These are phyloP conservation scores for Musa beccarii DNA, from an alignment of 176 grass and related monocot species.

Conservation along the genomic window DNA sequence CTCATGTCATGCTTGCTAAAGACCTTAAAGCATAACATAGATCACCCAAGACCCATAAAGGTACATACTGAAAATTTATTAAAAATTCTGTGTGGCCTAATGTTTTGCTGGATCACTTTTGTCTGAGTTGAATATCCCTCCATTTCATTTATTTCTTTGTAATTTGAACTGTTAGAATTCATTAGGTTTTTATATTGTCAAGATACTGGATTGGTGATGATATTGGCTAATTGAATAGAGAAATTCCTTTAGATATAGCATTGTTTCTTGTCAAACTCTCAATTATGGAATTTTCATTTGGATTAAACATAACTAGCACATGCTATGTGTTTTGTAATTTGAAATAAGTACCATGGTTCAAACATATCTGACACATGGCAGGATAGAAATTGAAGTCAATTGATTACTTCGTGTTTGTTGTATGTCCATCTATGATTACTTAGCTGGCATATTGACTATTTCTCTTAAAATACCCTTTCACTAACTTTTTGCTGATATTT, in stretches of 20 bases:
- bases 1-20: conserved; percentile 91
- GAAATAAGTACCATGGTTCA: too few species aligned
- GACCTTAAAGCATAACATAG: conserved; percentile 95
- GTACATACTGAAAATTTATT: conserved; percentile 30
- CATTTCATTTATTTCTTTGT: neutral
- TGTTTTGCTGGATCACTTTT: too few species aligned
- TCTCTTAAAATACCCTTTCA: neutral
- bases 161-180: neutral
- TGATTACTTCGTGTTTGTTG: neutral
- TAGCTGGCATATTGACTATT: neutral
- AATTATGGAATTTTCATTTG: too few species aligned
- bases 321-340: too few species aligned
- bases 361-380: too few species aligned
- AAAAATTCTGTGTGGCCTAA: neutral
- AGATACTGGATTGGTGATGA: neutral
- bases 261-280: too few species aligned
- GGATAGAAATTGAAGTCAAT: neutral
- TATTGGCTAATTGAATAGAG: neutral
- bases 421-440: neutral
- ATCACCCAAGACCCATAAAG: conserved; percentile 94
- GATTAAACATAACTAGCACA: too few species aligned
- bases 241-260: neutral
- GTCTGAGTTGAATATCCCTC: too few species aligned
- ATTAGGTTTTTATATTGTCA: neutral
- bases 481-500: too few species aligned